Percentiles rank a stretch among this genome's conserved stretches.
Evolutionary conservation across 2,329 filamentous ascomycete species (phyloP).

Genomic region (Fusarium buharicum): DNA sequence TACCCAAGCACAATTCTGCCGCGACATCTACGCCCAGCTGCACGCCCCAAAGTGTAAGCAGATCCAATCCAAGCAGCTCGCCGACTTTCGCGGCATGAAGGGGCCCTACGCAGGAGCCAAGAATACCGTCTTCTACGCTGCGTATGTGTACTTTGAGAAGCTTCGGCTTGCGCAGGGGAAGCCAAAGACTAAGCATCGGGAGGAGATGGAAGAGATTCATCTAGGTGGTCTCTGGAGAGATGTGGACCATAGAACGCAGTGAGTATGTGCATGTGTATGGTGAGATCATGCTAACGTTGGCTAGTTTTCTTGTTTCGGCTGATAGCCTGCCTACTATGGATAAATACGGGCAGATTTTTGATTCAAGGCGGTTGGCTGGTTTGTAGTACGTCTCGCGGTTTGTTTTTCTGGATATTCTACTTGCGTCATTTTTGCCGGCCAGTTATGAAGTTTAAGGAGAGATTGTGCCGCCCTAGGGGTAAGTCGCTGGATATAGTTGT

Average conservation of each 20-base stretch:
- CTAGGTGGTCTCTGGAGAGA: constrained; percentile 1
- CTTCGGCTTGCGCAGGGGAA: constrained; percentile 14
- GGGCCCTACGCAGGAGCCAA: neutral
- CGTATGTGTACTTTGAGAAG: constrained; percentile 26
- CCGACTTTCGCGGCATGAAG: constrained; percentile 3
- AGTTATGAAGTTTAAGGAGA: neutral
- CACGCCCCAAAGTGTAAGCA: constrained; percentile 10
- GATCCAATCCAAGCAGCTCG: constrained; percentile 15
- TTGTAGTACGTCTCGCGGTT: no score
- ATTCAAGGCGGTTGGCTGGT: neutral
- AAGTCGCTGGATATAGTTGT: neutral
- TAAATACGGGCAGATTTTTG: neutral
- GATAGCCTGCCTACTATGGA: neutral
- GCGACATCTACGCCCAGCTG: neutral
- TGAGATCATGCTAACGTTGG: neutral
- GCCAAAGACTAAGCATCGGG: neutral
- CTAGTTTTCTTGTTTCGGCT: neutral
- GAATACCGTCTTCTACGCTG: constrained; percentile 6
- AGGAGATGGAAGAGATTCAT: neutral
- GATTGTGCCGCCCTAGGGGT: neutral
- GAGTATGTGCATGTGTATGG: neutral
- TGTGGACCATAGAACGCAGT: neutral
- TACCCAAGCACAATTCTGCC: constrained; percentile 12
- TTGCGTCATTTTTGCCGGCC: neutral
- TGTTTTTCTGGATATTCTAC: neutral